These are phyloP conservation scores for Stylosanthes scabra DNA, from an alignment of 331 rosid species.

Conservation along the genomic window DNA sequence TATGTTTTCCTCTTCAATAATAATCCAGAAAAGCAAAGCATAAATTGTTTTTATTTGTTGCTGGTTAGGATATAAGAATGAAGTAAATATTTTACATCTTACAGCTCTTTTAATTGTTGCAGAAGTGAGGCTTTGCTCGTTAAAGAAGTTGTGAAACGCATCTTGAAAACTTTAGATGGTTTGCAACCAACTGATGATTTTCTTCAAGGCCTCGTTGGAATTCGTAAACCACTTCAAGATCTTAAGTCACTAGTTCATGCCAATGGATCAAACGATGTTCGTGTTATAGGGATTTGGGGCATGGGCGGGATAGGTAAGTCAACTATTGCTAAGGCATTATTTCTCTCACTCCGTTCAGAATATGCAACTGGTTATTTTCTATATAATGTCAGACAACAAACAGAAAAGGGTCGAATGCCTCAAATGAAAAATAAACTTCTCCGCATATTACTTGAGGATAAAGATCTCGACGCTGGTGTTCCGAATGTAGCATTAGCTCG, in stretches of 20 bases:
- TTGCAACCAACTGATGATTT: no score
- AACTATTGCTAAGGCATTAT: background rate
- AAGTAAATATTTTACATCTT: no score
- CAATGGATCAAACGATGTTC: background rate
- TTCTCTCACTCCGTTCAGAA: background rate
- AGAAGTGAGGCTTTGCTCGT: conserved; percentile 10
- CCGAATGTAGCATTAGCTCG: background rate
- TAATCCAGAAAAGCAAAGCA: no score
- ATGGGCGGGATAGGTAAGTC: background rate
- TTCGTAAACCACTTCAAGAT: background rate
- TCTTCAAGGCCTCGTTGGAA: background rate
- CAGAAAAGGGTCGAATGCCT: background rate
- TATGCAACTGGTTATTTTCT: background rate
- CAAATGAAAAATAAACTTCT: conserved; percentile 5
- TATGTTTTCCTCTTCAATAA: no score
- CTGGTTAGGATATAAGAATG: no score
- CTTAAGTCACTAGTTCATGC: no score
- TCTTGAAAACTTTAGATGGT: background rate
- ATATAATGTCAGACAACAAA: background rate
- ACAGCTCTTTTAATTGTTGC: background rate
- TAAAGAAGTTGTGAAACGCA: background rate
- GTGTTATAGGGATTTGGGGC: conserved; percentile 5
- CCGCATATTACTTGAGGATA: background rate
- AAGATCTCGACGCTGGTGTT: no score
- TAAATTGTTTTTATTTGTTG: background rate